Conservation (phyloP, 257 asterid species). For the Solanum bukasovii region DNA sequence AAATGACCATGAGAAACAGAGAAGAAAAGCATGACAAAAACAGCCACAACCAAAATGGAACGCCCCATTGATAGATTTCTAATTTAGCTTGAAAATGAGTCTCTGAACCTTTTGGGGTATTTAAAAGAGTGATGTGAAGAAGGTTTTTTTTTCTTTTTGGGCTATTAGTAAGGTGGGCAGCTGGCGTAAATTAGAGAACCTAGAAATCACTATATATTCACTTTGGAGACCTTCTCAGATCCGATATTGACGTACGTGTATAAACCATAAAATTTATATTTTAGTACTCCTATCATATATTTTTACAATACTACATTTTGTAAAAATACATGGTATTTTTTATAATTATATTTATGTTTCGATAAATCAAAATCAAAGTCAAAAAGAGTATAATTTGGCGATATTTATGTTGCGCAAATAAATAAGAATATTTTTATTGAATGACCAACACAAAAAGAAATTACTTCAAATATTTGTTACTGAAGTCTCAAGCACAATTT, state of each 20-base stretch:
- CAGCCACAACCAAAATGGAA: background rate
- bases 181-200: background rate
- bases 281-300: background rate
- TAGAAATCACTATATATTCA: background rate
- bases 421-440: background rate
- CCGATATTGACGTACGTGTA: background rate
- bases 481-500: too few relatives aligned
- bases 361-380: background rate
- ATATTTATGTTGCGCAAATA: too few relatives aligned
- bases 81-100: background rate
- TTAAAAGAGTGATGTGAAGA: background rate
- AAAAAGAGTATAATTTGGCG: background rate
- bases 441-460: background rate
- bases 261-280: too few relatives aligned
- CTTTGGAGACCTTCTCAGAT: background rate
- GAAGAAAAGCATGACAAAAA: conserved; percentile 22
- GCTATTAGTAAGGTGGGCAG: background rate
- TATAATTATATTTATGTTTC: background rate
- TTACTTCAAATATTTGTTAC: too few relatives aligned
- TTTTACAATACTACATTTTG: too few relatives aligned
- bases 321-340: background rate
- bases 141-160: background rate
- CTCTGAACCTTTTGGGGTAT: background rate
- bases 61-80: conserved; percentile 5
- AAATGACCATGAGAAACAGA: conserved; percentile 28